Evolutionary conservation across 2,329 filamentous ascomycete genomes (phyloP), one percentile per base, ranked within the genome.

Genomic region (Aspergillus luchuensis): DNA sequence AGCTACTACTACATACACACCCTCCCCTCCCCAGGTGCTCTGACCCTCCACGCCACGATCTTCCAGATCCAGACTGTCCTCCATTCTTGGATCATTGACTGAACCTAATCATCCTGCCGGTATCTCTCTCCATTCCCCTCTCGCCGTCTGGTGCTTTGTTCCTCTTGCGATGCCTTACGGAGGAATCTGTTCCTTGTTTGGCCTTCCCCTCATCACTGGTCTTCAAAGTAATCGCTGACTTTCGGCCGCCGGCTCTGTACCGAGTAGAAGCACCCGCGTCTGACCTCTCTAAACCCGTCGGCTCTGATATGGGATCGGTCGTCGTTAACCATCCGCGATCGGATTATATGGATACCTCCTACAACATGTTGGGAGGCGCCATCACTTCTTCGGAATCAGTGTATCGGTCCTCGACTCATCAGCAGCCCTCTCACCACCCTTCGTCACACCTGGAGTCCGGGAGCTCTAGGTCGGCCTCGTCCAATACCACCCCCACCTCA

Each of bases 281-380:
- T 54, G 53, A 8, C 13, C 25, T 47, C 25, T 47, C 48, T 43
- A 47, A 47, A 50, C 38, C 52, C 51, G 19, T 41, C 55, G 41
- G 49, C 52, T 50, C 36, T 80, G 84, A 81, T 75, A 87, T 87
- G 85, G 84, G 83, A 80, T 85, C 84, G 74, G 77, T 87, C 68
- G 79, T 86, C 72, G 77, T 86, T 70, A 81, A 81, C 79, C 91
- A 94, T 81, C 88, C 88, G 80, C 87, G 88, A 79, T 85, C 90
- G 77, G 88, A 91, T 79, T 83, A 88, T 69, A 83, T 86, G 70
- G 85, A 87, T 79, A 89, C 89, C 78, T 86, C 87, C 81, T 87
- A 83, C 80, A 90, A 88, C 83, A 89, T 91, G 81, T 80, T 84
- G 71, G 81, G 80, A 76, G 77, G 76, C 67, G 73, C 78, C 69